Evolutionary conservation across 306 rosid species (phyloP), one percentile per base, ranked within the genome.

Genomic region (Fragaria nilgerrensis): DNA sequence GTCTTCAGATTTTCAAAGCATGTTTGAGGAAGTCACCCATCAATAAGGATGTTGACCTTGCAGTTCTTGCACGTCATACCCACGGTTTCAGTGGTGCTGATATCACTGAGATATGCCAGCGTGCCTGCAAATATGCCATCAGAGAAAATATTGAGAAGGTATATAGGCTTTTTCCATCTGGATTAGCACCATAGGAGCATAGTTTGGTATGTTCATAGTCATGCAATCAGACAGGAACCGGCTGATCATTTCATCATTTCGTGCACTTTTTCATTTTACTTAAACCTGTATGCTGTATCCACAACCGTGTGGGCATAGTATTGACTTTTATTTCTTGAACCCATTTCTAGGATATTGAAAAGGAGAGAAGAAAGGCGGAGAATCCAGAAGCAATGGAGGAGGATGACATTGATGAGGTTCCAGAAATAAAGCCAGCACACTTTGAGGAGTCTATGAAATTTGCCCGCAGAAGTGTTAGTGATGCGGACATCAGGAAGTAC

Each of bases 31-130:
- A 85, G 82, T 90, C 95, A 8, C 96, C 96, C 10, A 22, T 90
- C 74, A 80, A 89, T 7, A 82, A 78, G 85, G 88, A 85, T 64
- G 87, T 90, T 77, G 88, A 88, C 79, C 85, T 90, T 5, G 44
- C 88, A 36, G 88, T 87, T 58, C 92, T 88, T 83, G 80, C 96
- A 15, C 71, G 80, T 61, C 86, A 67, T 58, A 84, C 92, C 59
- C 89, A 78, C 23, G 95, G 95, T 70, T 90, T 88, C 61, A 90
- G 90, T 32, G 90, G 92, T 67, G 95, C 90, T 44, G 92, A 90
- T 75, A 88, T 90, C 58, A 90, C 92, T 9, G 95, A 90, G 74
- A 88, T 90, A 75, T 90, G 95, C 59, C 95, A 90, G 56, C 84
- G 92, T 68, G 92, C 92, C 25, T 88, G 95, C 89, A 86, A 90